Percentiles rank a stretch among this genome's conserved stretches.
Conservation (phyloP, 2,329 filamentous ascomycete species). For the Paecilomyces sp. region DNA sequence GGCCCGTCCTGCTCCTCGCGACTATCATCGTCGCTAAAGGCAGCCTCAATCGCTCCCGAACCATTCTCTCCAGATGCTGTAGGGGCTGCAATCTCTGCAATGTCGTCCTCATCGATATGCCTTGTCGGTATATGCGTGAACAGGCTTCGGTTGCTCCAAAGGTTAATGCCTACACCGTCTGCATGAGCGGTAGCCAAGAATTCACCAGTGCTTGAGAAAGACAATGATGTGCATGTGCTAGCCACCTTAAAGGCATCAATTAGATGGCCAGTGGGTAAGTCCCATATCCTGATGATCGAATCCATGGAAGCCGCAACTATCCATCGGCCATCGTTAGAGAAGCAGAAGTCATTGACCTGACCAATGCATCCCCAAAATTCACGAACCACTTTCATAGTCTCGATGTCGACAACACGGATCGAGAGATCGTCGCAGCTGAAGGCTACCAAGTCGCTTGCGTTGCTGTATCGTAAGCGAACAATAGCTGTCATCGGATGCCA, state of each 20-base stretch:
- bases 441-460: slow-evolving; percentile 75
- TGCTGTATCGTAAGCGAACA: slow-evolving; percentile 71
- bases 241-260: slow-evolving; percentile 84
- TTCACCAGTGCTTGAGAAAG: slow-evolving; percentile 85
- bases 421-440: slow-evolving; percentile 84
- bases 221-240: slow-evolving; percentile 71
- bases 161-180: slow-evolving; percentile 75
- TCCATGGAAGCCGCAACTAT: slow-evolving; percentile 82
- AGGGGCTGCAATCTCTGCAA: slow-evolving; percentile 59
- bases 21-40: slow-evolving; percentile 54
- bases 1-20: slow-evolving; percentile 46
- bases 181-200: slow-evolving; percentile 86
- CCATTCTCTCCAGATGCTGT: slow-evolving; percentile 79
- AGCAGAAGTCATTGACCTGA: slow-evolving; percentile 71
- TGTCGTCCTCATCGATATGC: slow-evolving; percentile 72
- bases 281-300: slow-evolving; percentile 78
- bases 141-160: slow-evolving; percentile 91
- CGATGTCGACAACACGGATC: slow-evolving; percentile 81
- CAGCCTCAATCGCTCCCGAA: slow-evolving; percentile 66
- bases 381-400: slow-evolving; percentile 83
- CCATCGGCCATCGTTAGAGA: slow-evolving; percentile 92
- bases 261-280: slow-evolving; percentile 88
- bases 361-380: slow-evolving; percentile 80
- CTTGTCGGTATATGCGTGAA: slow-evolving; percentile 84
- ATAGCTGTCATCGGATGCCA: slow-evolving; percentile 74